Evolutionary conservation across 441 rosid genomes (phyloP).

Genomic region (Capsella rubella): DNA sequence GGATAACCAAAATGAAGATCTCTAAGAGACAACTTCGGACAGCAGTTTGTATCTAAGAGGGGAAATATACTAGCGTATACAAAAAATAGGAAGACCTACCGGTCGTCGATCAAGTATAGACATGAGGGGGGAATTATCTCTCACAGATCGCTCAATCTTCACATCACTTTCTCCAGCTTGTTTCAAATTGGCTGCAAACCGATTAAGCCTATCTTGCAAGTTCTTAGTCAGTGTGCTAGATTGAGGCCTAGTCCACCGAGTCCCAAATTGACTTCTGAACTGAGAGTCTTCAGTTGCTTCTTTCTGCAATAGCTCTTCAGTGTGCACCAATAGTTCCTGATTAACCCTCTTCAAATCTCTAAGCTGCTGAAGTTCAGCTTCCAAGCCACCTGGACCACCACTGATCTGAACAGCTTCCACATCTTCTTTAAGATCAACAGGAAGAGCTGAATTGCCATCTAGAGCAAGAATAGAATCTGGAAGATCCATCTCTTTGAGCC

Average conservation of each 20-base stretch:
- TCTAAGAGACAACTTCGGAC: conserved; percentile 8
- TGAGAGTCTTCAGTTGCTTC: conserved; percentile 94
- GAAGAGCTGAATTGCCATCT: conserved; percentile 77
- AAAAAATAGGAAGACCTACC: conserved; percentile 52
- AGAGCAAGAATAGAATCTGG: conserved; percentile 92
- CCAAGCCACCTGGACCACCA: conserved; percentile 94
- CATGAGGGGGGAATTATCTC: conserved; percentile 79
- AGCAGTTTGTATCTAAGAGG: conserved; percentile 8
- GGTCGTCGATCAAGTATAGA: conserved; percentile 92
- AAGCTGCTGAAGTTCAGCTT: conserved; percentile 89
- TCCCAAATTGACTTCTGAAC: conserved; percentile 95
- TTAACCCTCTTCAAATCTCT: conserved; percentile 90
- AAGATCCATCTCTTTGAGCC: conserved; percentile 96
- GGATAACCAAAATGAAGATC: conserved; percentile 12
- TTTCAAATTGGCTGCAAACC: conserved; percentile 92
- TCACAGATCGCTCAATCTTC: conserved; percentile 89
- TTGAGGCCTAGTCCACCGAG: conserved; percentile 97
- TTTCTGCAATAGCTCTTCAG: conserved; percentile 93
- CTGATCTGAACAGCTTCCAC: conserved; percentile 94
- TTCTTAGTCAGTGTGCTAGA: conserved; percentile 94
- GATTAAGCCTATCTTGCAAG: conserved; percentile 89
- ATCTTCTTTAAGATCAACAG: conserved; percentile 80
- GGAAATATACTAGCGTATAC: conserved; percentile 5
- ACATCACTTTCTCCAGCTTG: conserved; percentile 97
- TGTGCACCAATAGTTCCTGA: conserved; percentile 88